Base-by-base conservation (phyloP, 2,329 filamentous ascomycete genomes). In the Ustilaginoidea virens region DNA sequence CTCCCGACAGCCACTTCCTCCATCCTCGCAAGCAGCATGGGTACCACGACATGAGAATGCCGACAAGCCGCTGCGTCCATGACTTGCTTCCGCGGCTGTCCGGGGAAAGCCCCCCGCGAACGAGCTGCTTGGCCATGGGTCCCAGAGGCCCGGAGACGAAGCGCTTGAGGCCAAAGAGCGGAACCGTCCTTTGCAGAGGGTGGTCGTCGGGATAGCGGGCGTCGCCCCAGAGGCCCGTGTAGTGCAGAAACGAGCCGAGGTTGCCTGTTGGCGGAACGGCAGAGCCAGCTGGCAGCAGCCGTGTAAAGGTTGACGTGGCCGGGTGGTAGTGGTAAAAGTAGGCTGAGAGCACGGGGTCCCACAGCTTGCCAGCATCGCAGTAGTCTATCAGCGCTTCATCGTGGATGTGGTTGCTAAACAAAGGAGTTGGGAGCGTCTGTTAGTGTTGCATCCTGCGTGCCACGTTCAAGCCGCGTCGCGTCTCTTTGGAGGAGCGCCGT, bases 161-260 rank as follows among this genome's bases (percentile, higher is more conserved):
- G 12, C 47, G 45, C 17, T 40, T 47, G 1, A 50, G 29, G 8
- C 45, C 43, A 15, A 49, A 47, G 12, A 34, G 28, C 0, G 44
- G 43, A 0, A 46, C 36, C 0, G 35, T 47, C 28, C 33, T 35
- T 27, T 49, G 47, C 18, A 41, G 41, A 3, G 43, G 37, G 13
- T 49, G 34, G 8, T 30, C 23, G 11, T 46, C 40, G 3, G 36
- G 43, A 27, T 46, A 48, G 11, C 39, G 31, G 1, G 23, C 10
- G 20, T 49, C 47, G 1, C 48, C 48, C 46, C 48, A 50, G 1
- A 41, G 35, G 7, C 47, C 47, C 4, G 35, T 34, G 29, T 36
- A 51, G 29, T 49, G 45, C 15, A 51, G 39, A 28, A 43, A 45
- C 0, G 46, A 50, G 2, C 45, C 49, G 11, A 43, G 31, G 21